Base-by-base conservation (phyloP, 345 rosid genomes). In the Aquilaria yunnanensis region DNA sequence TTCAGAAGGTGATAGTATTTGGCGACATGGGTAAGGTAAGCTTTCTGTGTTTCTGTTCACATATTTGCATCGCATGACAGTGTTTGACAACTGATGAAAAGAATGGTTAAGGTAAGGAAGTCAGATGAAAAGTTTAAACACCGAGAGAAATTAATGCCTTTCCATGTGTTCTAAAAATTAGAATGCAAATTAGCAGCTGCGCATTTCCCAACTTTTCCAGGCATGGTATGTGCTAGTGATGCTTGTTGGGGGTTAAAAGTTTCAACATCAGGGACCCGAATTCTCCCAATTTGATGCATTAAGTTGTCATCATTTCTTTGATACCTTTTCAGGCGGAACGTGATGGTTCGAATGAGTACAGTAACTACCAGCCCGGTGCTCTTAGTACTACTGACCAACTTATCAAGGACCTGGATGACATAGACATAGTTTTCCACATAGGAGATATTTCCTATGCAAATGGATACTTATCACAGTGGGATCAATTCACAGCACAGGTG, bases 21-120 rank as follows among this genome's bases (percentile, higher is more conserved):
- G 97, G 97, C 63, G 98, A 88, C 77, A 90, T 93, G 90, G 93
- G 96, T 6, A 89, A 86, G 90, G 96, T 89, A 80, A 50, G 16
- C 6, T 59, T 12, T 13, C 30, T 52, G 30, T 52, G 6, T 5
- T 52, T 16, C 14, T 13, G 13, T 54, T 37, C 43, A 37, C 0
- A 37, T 9, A 4, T 37, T 37, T 37, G 43, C 43, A 37, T 37
- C 5, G 5, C 7, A 5, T 37, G 43, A 0, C 8, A 37, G 43
- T 37, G 43, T 37, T 37, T 37, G 5, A 37, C 23, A 23, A 23
- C 5, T 54, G 1, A n/a, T 54, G 32, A 30, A 23, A 37, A 37
- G 43, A 37, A 2, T 37, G 43, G 23, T 23, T 23, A 23, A 23
- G 23, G 23, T 23, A 23, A 23, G 23, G 23, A 0, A 23, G 23